Base-by-base conservation (phyloP, 768 basidiomycete species). In the Atractiella rhizophila region DNA sequence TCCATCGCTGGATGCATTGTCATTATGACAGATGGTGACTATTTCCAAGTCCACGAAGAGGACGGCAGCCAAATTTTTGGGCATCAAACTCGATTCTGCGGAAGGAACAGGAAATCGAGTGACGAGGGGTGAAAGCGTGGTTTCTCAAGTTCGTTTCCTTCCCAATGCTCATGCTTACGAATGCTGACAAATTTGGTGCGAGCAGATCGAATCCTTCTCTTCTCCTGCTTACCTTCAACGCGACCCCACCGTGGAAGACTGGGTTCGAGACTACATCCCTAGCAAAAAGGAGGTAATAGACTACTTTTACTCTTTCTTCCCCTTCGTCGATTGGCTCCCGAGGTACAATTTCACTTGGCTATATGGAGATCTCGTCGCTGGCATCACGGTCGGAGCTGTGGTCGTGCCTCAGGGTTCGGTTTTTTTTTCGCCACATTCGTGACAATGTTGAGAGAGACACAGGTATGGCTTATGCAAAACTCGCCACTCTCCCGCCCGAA, bases 321-420 rank as follows among this genome's bases (percentile, higher is more conserved):
- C 46, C 29, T 47, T 45, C 45, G 16, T 28, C 11, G 29, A 46
- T 2, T 47, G 46, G 46, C 27, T 47, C 2, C 35, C 36, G 15
- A 35, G 26, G 12, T 47, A 47, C 31, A 47, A 47, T 28, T 9
- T 28, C 2, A 18, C 38, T 18, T 55, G 54, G 52, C 30, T 45
- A 9, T 26, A 37, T 9, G 52, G 54, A 9, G 54, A 55, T 35
- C 30, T 55, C 20, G 46, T 55, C 25, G 54, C 54, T 4, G 54
- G 54, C 46, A 54, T 96, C 29, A 94, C 88, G 0, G 82, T 96
- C 47, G 88, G 88, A 21, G 74, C 91, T 52, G 88, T 98, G 10
- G 64, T 94, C 35, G 83, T 96, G 5, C 88, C 88, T 0, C 88
- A 98, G 60, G 68, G 74, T 44, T 88, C 47, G 40, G 39, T 21